Evolutionary conservation across 2,329 filamentous ascomycete genomes (phyloP).

Genomic region (Westerdykella sp.): DNA sequence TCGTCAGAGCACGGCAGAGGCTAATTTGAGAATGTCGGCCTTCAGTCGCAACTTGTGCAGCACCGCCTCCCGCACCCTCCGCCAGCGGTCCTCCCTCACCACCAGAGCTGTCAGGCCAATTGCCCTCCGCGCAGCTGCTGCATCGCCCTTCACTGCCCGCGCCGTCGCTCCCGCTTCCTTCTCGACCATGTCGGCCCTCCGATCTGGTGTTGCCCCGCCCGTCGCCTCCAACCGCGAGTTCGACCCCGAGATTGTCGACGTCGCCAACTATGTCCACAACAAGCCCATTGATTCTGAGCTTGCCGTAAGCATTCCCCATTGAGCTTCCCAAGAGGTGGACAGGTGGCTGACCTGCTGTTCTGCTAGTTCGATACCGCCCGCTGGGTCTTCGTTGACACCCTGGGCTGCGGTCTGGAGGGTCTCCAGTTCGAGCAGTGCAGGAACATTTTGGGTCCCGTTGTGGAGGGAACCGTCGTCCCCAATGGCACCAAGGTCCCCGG

Average conservation of each 20-base stretch:
- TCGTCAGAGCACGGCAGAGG: slow-evolving; percentile 27
- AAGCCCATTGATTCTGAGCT: slow-evolving; percentile 86
- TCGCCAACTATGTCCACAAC: slow-evolving; percentile 90
- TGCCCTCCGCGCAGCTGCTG: slow-evolving; percentile 24
- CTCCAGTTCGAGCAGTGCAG: slow-evolving; percentile 93
- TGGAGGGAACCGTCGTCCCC: slow-evolving; percentile 83
- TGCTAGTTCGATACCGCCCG: slow-evolving; percentile 85
- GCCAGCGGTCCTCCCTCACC: slow-evolving; percentile 28
- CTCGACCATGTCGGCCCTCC: slow-evolving; percentile 35
- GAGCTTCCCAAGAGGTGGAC: not conserved
- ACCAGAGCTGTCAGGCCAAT: slow-evolving; percentile 35
- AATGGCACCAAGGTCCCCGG: slow-evolving; percentile 88
- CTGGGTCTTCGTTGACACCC: slow-evolving; percentile 92
- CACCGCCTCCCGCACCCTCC: slow-evolving; percentile 34
- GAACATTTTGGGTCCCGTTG: slow-evolving; percentile 87
- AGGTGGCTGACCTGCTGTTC: slow-evolving; percentile 11
- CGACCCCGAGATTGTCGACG: slow-evolving; percentile 90
- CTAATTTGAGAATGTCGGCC: slow-evolving; percentile 38
- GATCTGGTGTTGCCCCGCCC: slow-evolving; percentile 26
- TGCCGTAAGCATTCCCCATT: slow-evolving; percentile 59
- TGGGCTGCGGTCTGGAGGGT: slow-evolving; percentile 93
- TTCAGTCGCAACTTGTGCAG: slow-evolving; percentile 39
- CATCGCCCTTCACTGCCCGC: slow-evolving; percentile 18
- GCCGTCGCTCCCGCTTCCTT: slow-evolving; percentile 24
- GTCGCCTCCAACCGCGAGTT: slow-evolving; percentile 50